Evolutionary conservation across 306 rosid genomes (phyloP), one percentile per base, ranked within the genome.

Genomic region (Inga oerstediana): DNA sequence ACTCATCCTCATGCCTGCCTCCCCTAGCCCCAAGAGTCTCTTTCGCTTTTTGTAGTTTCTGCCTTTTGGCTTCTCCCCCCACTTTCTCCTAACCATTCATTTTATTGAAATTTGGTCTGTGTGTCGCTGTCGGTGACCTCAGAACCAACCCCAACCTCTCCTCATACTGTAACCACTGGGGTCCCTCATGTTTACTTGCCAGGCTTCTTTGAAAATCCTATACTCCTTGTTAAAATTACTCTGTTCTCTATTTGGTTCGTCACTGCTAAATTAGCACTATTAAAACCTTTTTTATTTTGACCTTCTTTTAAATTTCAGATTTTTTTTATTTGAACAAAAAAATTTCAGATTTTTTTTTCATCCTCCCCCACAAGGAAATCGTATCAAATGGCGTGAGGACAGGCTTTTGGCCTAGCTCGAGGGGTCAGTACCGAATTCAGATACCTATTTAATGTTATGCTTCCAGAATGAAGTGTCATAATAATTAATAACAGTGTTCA

Each of bases 1-100:
- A 91, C 97, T 86, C 81, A 89, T 92, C 97, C 94, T 87, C 86
- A 89, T 90, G 97, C 93, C 89, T 80, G 85, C 97, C 77, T 89
- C 91, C 93, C 92, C 85, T 51, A 88, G 77, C 92, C 93, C 93
- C 90, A 85, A 70, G 89, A 84, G 88, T 90, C 92, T 30, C 90
- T 84, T 81, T 88, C 89, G 20, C 34, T 44, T 66, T 19, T 80
- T 68, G 4, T 65, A 65, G 71, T 32, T 65, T 65, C 10, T 65
- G 49, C 78, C 56, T 4, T 34, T 75, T 73, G 49, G 52, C 77
- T 70, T 80, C 41, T 69, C 72, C 72, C 79, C 72, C 77, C 8
- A 5, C 32, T 65, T 4, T 67, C 70, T 62, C 82, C 82, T 71
- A 84, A 67, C 89, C 91, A 80, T 84, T 83, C 86, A 80, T 81